Evolutionary conservation across 345 rosid genomes (phyloP).

Genomic region (Iberis pinnata): DNA sequence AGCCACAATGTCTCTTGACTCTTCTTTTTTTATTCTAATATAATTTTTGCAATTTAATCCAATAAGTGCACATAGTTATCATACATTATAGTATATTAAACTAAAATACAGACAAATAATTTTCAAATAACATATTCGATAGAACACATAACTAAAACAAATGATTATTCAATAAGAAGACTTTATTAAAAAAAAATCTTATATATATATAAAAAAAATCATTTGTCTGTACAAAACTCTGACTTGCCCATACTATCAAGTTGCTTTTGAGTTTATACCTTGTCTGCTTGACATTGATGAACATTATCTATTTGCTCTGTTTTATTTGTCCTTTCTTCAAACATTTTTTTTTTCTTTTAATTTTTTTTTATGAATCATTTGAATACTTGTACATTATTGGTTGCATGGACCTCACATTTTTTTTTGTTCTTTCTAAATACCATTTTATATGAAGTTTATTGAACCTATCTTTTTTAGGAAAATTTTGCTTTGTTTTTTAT

Average conservation of each 20-base stretch:
- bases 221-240: conserved; percentile 14
- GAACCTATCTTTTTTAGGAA: too few relatives aligned
- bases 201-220: too few relatives aligned
- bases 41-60: not conserved
- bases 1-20: conserved; percentile 23
- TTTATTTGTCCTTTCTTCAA: conserved; percentile 10
- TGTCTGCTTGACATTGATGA: conserved; percentile 32
- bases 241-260: conserved; percentile 29
- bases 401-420: conserved; percentile 30
- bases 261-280: conserved; percentile 27
- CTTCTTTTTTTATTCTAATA: not conserved
- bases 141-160: conserved; percentile 10
- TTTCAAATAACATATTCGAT: conserved; percentile 14
- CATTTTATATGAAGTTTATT: too few relatives aligned
- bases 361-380: not conserved
- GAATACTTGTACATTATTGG: conserved; percentile 12
- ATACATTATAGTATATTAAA: conserved; percentile 7
- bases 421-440: conserved; percentile 1
- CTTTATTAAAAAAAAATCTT: not conserved
- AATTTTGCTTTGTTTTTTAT: too few relatives aligned
- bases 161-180: not conserved
- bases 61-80: conserved; percentile 26
- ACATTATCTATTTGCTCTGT: conserved; percentile 25
- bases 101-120: not conserved
- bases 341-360: not conserved